Evolutionary conservation across 129 eudicot genomes (phyloP).

Genomic region (Chrysanthemum lavandulifolium): DNA sequence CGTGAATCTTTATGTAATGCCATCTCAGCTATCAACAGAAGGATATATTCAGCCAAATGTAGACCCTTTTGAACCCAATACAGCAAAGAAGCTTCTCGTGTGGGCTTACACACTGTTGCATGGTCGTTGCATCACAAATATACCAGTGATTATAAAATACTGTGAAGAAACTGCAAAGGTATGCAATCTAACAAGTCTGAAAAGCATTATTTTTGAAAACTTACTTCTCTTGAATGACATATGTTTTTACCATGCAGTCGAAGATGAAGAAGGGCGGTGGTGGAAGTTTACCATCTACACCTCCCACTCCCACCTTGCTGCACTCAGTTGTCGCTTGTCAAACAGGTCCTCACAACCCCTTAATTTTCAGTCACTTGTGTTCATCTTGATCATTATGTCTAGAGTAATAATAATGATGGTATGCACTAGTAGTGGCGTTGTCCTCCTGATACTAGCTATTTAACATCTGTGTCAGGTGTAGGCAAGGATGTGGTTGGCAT

Average conservation of each 20-base stretch:
- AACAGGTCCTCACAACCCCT: conserved; percentile 41
- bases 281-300: conserved; percentile 42
- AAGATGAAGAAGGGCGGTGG: conserved; percentile 59
- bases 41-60: conserved; percentile 57
- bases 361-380: neutral
- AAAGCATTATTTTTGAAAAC: neutral
- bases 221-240: neutral
- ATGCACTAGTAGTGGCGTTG: neutral
- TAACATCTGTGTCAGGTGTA: conserved; percentile 35
- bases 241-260: conserved; percentile 45
- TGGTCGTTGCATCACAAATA: conserved; percentile 65
- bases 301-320: conserved; percentile 41
- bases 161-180: conserved; percentile 95
- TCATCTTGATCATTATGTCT: neutral
- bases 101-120: conserved; percentile 93
- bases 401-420: neutral
- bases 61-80: conserved; percentile 68
- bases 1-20: conserved; percentile 67
- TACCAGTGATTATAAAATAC: conserved; percentile 68
- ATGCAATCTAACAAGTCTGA: conserved; percentile 15
- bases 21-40: conserved; percentile 62
- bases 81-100: conserved; percentile 76
- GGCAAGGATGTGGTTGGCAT: conserved; percentile 50
- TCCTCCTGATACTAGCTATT: neutral
- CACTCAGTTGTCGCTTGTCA: conserved; percentile 45